A percentile compares a stretch with the other conserved stretches of the same genome.
Conservation (phyloP, 345 rosid genomes). For the Hibiscus syriacus region DNA sequence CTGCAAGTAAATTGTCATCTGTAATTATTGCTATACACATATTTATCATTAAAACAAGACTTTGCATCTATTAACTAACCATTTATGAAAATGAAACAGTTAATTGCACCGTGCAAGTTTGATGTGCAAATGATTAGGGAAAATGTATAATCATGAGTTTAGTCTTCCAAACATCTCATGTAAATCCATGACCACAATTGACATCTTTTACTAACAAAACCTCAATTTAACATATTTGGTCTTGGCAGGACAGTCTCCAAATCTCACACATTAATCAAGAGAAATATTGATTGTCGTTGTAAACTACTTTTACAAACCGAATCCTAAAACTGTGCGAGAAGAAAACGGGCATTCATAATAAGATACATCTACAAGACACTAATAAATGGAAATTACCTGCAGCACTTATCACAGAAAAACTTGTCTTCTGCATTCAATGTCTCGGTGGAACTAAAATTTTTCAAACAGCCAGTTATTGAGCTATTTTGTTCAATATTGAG, state of each 20-base stretch:
- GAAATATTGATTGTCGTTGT: too few relatives aligned
- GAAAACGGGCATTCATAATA: background rate
- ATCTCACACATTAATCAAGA: background rate
- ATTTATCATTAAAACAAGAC: background rate
- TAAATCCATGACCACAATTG: background rate
- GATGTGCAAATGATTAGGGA: background rate
- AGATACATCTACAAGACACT: background rate
- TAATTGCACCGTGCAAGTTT: background rate
- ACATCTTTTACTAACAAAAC: background rate
- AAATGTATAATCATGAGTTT: background rate
- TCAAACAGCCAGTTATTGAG: constrained; percentile 98
- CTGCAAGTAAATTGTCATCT: constrained; percentile 36
- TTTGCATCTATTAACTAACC: background rate
- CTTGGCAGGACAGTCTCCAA: background rate
- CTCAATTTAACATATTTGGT: background rate
- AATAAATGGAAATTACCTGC: constrained; percentile 58
- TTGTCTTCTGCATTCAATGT: constrained; percentile 98
- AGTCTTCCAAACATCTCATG: background rate
- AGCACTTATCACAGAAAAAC: constrained; percentile 99
- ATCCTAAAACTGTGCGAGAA: background rate
- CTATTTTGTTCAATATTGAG: constrained; percentile 99
- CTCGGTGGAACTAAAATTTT: constrained; percentile 99
- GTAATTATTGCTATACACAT: background rate
- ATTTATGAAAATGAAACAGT: background rate
- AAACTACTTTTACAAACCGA: too few relatives aligned